Conservation (phyloP, 2,329 filamentous ascomycete genomes). For the Nigrospora sphaerica region DNA sequence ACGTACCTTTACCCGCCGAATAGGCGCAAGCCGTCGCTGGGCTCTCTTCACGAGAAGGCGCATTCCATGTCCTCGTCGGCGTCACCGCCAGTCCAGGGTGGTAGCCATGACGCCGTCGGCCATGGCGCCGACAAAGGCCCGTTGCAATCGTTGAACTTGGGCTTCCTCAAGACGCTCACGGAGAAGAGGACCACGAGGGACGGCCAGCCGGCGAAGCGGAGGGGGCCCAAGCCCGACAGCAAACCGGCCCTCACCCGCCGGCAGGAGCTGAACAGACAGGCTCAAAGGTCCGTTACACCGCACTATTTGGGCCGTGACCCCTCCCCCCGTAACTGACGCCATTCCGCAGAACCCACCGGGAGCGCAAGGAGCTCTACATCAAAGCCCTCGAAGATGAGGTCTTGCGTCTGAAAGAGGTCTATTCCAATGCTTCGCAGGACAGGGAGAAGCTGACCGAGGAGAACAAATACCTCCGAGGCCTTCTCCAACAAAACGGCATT, state of each 20-base stretch:
- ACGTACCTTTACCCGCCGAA: conserved; percentile 21
- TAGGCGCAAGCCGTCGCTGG: conserved; percentile 21
- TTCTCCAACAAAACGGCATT: conserved; percentile 48
- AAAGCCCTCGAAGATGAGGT: conserved; percentile 90
- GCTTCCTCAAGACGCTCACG: conserved; percentile 58
- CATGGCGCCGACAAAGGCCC: conserved; percentile 22
- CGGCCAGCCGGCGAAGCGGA: conserved; percentile 77
- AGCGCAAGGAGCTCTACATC: conserved; percentile 94
- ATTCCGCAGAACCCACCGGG: conserved; percentile 74
- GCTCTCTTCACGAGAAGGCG: conserved; percentile 23
- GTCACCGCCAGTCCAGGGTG: conserved; percentile 28
- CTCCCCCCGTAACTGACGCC: conserved; percentile 1
- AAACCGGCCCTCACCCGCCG: conserved; percentile 87
- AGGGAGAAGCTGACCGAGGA: conserved; percentile 71
- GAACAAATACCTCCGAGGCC: conserved; percentile 63
- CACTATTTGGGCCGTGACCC: not conserved
- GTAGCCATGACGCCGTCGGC: conserved; percentile 3
- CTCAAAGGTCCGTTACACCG: conserved; percentile 65
- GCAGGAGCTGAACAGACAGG: conserved; percentile 91
- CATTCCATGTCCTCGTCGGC: conserved; percentile 36
- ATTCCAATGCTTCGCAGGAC: conserved; percentile 64
- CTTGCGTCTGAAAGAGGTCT: conserved; percentile 80
- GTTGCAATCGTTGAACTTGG: conserved; percentile 42
- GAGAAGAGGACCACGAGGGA: conserved; percentile 80
- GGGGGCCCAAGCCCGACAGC: conserved; percentile 93